Conservation (phyloP, 2,329 filamentous ascomycete species). For the Apiospora phragmitis region DNA sequence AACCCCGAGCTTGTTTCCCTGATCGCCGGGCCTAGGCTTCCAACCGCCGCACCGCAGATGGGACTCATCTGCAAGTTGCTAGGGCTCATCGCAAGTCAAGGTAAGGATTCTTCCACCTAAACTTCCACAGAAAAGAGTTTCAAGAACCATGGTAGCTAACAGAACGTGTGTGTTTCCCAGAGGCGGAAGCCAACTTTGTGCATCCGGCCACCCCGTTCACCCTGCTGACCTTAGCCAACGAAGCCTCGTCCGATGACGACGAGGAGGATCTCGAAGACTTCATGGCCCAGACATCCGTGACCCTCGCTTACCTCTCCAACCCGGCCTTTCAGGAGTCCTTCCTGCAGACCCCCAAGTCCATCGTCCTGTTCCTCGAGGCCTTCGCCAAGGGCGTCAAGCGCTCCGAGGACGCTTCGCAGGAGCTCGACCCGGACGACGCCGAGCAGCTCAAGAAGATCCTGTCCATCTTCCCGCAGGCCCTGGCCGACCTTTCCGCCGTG, state of each 20-base stretch:
- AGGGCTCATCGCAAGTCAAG: slow-evolving; percentile 51
- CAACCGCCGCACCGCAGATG: slow-evolving; percentile 43
- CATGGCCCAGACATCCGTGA: slow-evolving; percentile 49
- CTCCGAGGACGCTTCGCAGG: slow-evolving; percentile 41
- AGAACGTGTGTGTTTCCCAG: slow-evolving; percentile 27
- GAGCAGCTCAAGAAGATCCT: slow-evolving; percentile 49
- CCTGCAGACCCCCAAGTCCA: slow-evolving; percentile 37
- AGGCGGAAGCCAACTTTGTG: slow-evolving; percentile 46
- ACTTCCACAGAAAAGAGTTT: not conserved
- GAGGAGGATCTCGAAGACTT: slow-evolving; percentile 56
- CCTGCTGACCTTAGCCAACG: slow-evolving; percentile 51
- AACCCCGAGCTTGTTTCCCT: slow-evolving; percentile 50
- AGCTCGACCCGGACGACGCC: slow-evolving; percentile 46
- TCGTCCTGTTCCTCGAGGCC: slow-evolving; percentile 46
- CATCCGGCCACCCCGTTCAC: slow-evolving; percentile 46
- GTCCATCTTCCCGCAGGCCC: slow-evolving; percentile 48
- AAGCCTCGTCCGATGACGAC: slow-evolving; percentile 27
- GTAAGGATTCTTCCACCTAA: slow-evolving; percentile 29
- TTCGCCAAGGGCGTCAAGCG: slow-evolving; percentile 42
- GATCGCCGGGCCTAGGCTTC: slow-evolving; percentile 46
- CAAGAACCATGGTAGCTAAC: slow-evolving; percentile 13
- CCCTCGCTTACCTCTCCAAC: slow-evolving; percentile 56
- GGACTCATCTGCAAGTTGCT: slow-evolving; percentile 59
- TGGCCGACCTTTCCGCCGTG: slow-evolving; percentile 53
- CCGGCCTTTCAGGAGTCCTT: slow-evolving; percentile 51